phyloP scores from a whole-genome alignment of 2,329 filamentous ascomycete genomes.

The Paracoccidioides lutzii region DNA sequence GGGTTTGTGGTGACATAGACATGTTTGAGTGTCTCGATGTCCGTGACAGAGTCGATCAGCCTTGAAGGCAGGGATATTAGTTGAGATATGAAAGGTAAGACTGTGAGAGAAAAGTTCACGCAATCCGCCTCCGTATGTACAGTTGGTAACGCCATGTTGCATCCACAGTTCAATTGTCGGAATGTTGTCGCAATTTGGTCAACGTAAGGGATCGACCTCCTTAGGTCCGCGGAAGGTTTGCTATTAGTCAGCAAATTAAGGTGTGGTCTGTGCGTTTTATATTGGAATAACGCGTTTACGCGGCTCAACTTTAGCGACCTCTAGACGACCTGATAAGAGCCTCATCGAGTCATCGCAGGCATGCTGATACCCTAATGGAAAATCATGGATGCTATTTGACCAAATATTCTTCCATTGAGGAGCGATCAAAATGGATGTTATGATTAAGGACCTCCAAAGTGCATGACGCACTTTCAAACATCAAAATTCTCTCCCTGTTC shows the following conservation, averaged over 20 bases:
- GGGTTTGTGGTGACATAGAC: constrained; percentile 82
- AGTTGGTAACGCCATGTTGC: constrained; percentile 50
- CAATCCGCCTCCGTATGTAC: constrained; percentile 60
- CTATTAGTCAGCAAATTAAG: background rate
- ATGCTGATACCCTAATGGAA: background rate
- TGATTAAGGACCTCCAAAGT: background rate
- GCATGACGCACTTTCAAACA: constrained; percentile 6
- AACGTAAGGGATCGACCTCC: background rate
- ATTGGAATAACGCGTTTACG: constrained; percentile 4
- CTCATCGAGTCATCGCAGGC: background rate
- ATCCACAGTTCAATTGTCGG: background rate
- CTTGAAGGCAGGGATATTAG: constrained; percentile 56
- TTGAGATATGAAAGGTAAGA: constrained; percentile 61
- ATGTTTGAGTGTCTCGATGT: constrained; percentile 49
- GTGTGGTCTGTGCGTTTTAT: constrained; percentile 6
- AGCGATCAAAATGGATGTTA: background rate
- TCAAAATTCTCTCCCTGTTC: background rate
- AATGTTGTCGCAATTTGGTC: background rate
- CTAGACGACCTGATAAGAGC: background rate
- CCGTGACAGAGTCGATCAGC: constrained; percentile 47
- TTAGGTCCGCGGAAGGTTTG: background rate
- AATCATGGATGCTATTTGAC: background rate
- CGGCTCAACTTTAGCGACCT: constrained; percentile 8
- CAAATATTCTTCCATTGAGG: background rate
- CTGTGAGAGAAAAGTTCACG: constrained; percentile 59